phyloP scores from a whole-genome alignment of 2,329 filamentous ascomycete species.

The Acephala macrosclerotiorum region DNA sequence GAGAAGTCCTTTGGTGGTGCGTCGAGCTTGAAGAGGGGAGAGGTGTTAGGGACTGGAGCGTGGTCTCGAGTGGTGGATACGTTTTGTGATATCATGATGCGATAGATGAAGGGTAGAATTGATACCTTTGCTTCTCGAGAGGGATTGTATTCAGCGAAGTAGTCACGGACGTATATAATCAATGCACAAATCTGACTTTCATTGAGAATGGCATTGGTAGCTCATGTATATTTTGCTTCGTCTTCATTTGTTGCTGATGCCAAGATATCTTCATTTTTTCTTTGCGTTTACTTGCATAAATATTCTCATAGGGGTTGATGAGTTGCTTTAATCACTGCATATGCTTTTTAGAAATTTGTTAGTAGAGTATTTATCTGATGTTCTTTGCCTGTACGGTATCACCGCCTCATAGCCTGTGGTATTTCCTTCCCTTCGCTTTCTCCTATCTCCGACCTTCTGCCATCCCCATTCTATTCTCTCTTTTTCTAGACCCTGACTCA shows the following conservation, averaged over 20 bases:
- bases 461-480: neutral
- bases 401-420: neutral
- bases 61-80: conserved; percentile 64
- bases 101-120: conserved; percentile 1
- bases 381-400: neutral
- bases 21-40: conserved; percentile 90
- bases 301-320: too few species aligned
- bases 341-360: too few species aligned
- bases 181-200: too few species aligned
- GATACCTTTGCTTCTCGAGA: neutral
- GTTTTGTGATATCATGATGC: conserved; percentile 36
- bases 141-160: neutral
- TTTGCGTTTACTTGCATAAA: too few species aligned
- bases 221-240: neutral
- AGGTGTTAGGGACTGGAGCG: conserved; percentile 82
- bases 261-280: neutral
- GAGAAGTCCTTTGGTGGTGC: conserved; percentile 96
- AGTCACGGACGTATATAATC: neutral
- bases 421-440: neutral
- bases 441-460: neutral
- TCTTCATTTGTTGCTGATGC: neutral
- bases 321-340: too few species aligned
- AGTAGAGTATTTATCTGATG: too few species aligned
- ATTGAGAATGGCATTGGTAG: neutral
- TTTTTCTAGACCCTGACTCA: neutral